Base-by-base conservation (phyloP, 2,329 filamentous ascomycete genomes). In the Didymosphaeria variabile region DNA sequence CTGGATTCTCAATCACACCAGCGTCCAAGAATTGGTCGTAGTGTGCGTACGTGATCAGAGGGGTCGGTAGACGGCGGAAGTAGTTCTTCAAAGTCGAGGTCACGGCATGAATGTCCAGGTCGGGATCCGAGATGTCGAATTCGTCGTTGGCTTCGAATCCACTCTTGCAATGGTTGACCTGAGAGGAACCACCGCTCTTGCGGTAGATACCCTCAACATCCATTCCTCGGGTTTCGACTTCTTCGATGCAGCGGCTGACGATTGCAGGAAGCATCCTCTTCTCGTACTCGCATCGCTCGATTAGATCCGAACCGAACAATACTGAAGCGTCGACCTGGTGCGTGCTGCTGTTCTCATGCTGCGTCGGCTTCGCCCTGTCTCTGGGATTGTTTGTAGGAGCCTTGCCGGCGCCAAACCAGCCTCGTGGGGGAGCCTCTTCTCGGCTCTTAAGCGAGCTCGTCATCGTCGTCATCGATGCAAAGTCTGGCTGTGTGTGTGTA, bases 81-180 rank as follows among this genome's bases (percentile, higher is more conserved):
- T 98, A 99, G 79, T 98, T 94, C 82, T 99, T 99, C 71, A 99
- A 81, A 21, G 94, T 92, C 74, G 93, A 97, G 1, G 95, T 98
- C 59, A 99, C 93, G 13, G 95, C 93, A 58, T 97, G 96, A 64
- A 99, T 98, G 77, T 99, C 95, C 57, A 98, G 85, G 67, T 93
- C 91, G 0, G 93, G 92, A 71, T 98, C 95, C 3, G 93, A 96
- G 60, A 99, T 96, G 75, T 98, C 94, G 75, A 89, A 95, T 73
- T 94, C 92, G 66, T 91, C 87, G 61, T 87, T 90, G 77, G 89
- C 90, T 77, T 97, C 94, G 76, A 99, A 98, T 13, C 94, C 93
- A 67, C 94, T 91, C 73, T 94, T 92, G 69, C 99, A 92, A 72
- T 87, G 85, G 78, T 97, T 96, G 75, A 97, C 91, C 77, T 96